Evolutionary conservation across 345 rosid genomes (phyloP), one percentile per base, ranked within the genome.

Genomic region (Erodium maritimum): DNA sequence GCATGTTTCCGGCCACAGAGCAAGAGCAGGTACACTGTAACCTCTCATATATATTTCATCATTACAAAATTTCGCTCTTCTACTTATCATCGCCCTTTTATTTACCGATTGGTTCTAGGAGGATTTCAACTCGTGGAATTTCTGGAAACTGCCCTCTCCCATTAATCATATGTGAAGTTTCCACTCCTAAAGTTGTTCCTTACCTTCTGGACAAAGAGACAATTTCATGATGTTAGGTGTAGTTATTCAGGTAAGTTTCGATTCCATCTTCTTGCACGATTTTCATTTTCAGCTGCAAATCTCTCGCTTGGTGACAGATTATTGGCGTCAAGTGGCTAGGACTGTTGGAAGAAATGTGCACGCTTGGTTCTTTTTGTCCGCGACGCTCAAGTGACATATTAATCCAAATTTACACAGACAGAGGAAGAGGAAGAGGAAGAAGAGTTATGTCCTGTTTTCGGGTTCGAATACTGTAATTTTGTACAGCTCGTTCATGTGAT

Each of bases 51-150:
- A 29, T 29, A 29, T 6, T 29, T 11, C 8, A 11, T n/a, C n/a
- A n/a, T n/a, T n/a, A 29, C 8, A 29, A 29, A 29, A 6, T 29
- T 29, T 29, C 37, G 9, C 37, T 29, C 37, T 29, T 29, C 37
- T 29, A n/a, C n/a, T n/a, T n/a, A 6, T 29, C 8, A 29, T 20
- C 17, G 24, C 11, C 14, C 4, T 9, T n/a, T 11, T 23, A 17
- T 50, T 21, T n/a, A n/a, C 37, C 56, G 25, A 12, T 42, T 33
- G 24, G 42, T 62, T 60, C 48, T 83, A 91, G 98, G 98, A 91
- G 78, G 96, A 80, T 67, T 91, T 60, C 61, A 91, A 91, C 76
- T 65, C 89, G 17, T 91, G 96, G 96, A 91, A 91, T 75, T 91
- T 34, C 75, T 91, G 98, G 98, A 91, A 67, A 72, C 65, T 91